Evolutionary conservation across 2,329 filamentous ascomycete species (phyloP).

Genomic region (Eutypa lata): DNA sequence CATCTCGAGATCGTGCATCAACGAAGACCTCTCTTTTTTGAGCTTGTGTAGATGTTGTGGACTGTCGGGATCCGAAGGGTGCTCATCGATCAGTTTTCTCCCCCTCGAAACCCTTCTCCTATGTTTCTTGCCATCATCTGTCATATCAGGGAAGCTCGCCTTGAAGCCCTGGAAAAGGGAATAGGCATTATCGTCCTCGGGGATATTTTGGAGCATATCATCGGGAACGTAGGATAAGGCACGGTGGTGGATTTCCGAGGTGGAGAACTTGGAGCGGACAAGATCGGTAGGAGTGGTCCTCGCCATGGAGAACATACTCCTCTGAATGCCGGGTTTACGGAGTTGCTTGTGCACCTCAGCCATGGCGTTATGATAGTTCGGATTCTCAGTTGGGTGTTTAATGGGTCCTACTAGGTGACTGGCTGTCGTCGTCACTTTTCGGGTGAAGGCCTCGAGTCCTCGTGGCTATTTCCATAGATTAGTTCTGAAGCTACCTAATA

Average conservation of each 20-base stretch:
- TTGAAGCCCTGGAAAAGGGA: slow-evolving; percentile 97
- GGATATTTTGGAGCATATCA: slow-evolving; percentile 84
- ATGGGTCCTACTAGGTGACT: slow-evolving; percentile 79
- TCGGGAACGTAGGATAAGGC: slow-evolving; percentile 86
- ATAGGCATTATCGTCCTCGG: slow-evolving; percentile 80
- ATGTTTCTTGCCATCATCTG: slow-evolving; percentile 68
- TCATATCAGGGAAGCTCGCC: slow-evolving; percentile 73
- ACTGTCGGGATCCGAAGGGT: slow-evolving; percentile 50
- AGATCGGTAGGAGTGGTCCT: slow-evolving; percentile 91
- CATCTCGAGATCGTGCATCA: slow-evolving; percentile 87
- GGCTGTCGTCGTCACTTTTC: slow-evolving; percentile 92
- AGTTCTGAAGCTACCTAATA: slow-evolving; percentile 5
- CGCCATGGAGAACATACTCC: slow-evolving; percentile 86
- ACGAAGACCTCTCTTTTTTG: slow-evolving; percentile 73
- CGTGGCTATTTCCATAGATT: slow-evolving; percentile 57
- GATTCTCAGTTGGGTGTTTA: slow-evolving; percentile 51
- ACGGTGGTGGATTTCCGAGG: slow-evolving; percentile 88
- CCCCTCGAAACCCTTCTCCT: slow-evolving; percentile 70
- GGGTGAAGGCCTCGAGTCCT: slow-evolving; percentile 86
- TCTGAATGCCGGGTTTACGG: slow-evolving; percentile 77
- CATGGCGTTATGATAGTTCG: slow-evolving; percentile 82
- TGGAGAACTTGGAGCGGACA: slow-evolving; percentile 86
- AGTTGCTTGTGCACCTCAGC: slow-evolving; percentile 86
- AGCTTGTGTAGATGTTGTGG: slow-evolving; percentile 69
- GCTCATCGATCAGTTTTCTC: slow-evolving; percentile 71